Evolutionary conservation across 305 asterid species (phyloP), one percentile per base, ranked within the genome.

Genomic region (Withania somnifera): DNA sequence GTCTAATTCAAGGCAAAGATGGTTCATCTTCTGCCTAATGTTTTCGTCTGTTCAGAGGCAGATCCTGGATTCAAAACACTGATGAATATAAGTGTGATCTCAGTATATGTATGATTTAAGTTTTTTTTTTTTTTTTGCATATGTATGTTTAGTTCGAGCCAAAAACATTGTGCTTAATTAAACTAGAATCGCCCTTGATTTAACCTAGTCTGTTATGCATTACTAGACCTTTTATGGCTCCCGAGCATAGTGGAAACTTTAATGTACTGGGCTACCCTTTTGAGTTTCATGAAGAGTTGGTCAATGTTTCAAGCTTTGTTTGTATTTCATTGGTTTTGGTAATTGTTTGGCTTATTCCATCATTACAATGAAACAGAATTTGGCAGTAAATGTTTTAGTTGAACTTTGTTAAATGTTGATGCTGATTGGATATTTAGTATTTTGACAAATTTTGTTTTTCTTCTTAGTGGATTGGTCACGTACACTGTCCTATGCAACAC

Each of bases 1-100:
- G 82, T 40, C 83, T 94, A 8, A 51, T 54, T 7, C 57, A 22
- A 42, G 78, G 34, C 32, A 40, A 20, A 22, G 22, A 71, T 24
- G 30, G 24, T 45, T 57, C 20, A 42, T 42, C 77, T n/a, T 67
- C 10, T 6, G 10, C n/a, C 30, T 67, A 0, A 67, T 19, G 61
- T 20, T 19, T 54, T 54, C 4, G 28, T 19, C 5, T 54, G 20
- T 17, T 34, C 51, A 34, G 26, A 34, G 77, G 5, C 0, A 0
- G 9, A 68, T 11, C 5, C 32, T 38, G 0, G 77, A 68, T 67
- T 38, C 77, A n/a, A 0, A 67, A n/a, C 0, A 40, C 0, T 68
- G 0, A 7, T 67, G 0, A 36, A 4, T 3, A 17, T 64, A 47
- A 64, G 13, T 0, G 14, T 30, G 14, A 17, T 3, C 36, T 63